Base-by-base conservation (phyloP, 2,329 filamentous ascomycete genomes). In the Phialocephala subalpina region DNA sequence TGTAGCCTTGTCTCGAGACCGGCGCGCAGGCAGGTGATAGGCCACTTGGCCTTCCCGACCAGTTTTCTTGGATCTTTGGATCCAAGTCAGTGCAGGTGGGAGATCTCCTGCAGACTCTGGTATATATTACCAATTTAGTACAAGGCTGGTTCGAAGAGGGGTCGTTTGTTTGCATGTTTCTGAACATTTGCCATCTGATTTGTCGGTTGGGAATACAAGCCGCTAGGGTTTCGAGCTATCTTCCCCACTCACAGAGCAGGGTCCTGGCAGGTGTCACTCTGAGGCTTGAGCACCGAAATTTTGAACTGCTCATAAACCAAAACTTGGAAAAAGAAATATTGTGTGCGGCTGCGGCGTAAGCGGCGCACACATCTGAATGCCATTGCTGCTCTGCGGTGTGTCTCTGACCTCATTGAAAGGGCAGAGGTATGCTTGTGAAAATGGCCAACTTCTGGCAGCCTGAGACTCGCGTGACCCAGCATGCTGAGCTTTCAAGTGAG, bases 21-120 rank as follows among this genome's bases (percentile, higher is more conserved):
- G 45, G 22, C 35, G 45, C 16, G 25, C 22, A 14, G 8, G 16
- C 1, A 25, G 35, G 11, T 42, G 7, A 56, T 56, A 42, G 60
- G 36, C 25, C 16, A 14, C 49, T 25, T 52, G 49, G 36, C 20
- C 25, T 20, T 35, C 36, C 14, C 29, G 33, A 22, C n/a, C 36
- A 20, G 55, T 35, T 29, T 38, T 53, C 20, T 20, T n/a, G 49
- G 49, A 56, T 45, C 47, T 27, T 29, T 61, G 49, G 29, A 53
- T 20, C 49, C 53, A 55, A 25, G 29, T 27, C 9, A 14, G 47
- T 49, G 45, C 20, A 49, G 45, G 7, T 49, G 45, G 45, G 45
- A 49, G 45, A 49, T 49, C 45, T 22, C 22, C 45, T 49, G n/a
- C 45, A 25, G n/a, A 11, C 11, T 49, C 20, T n/a, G 9, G 45